A percentile compares a stretch with the other conserved stretches of the same genome.
phyloP scores from a whole-genome alignment of 257 asterid species.

The Plantago major region DNA sequence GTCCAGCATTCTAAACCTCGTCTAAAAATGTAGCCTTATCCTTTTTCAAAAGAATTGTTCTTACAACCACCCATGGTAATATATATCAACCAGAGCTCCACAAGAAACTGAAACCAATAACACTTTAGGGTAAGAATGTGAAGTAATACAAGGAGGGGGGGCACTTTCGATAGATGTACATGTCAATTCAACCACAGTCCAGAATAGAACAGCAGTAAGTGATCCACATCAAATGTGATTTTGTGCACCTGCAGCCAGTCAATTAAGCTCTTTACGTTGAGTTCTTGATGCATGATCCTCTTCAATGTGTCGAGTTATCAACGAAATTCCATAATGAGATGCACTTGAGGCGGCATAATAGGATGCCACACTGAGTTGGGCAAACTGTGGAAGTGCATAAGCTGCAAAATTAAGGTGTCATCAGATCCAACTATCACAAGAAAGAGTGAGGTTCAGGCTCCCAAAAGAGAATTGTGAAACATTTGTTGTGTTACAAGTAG shows the following conservation, averaged over 20 bases:
- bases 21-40: neutral
- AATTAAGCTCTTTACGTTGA: slow-evolving; percentile 47
- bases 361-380: slow-evolving; percentile 74
- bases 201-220: slow-evolving; percentile 26
- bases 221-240: slow-evolving; percentile 9
- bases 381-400: slow-evolving; percentile 67
- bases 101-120: neutral
- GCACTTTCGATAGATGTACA: too few relatives aligned
- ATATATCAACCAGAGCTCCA: too few relatives aligned
- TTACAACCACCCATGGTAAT: neutral
- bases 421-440: slow-evolving; percentile 11
- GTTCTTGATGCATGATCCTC: slow-evolving; percentile 42
- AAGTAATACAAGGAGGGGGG: neutral
- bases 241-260: slow-evolving; percentile 37
- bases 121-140: neutral
- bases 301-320: slow-evolving; percentile 72
- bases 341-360: slow-evolving; percentile 84
- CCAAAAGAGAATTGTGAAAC: neutral
- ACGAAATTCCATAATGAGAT: slow-evolving; percentile 67
- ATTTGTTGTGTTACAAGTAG: neutral
- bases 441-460: slow-evolving; percentile 6
- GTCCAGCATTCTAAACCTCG: neutral
- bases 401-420: slow-evolving; percentile 36
- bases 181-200: slow-evolving; percentile 8
- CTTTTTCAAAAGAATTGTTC: neutral